These are phyloP conservation scores for Fusarium stilboides DNA, from an alignment of 2,329 filamentous ascomycete species.

Conservation along the genomic window DNA sequence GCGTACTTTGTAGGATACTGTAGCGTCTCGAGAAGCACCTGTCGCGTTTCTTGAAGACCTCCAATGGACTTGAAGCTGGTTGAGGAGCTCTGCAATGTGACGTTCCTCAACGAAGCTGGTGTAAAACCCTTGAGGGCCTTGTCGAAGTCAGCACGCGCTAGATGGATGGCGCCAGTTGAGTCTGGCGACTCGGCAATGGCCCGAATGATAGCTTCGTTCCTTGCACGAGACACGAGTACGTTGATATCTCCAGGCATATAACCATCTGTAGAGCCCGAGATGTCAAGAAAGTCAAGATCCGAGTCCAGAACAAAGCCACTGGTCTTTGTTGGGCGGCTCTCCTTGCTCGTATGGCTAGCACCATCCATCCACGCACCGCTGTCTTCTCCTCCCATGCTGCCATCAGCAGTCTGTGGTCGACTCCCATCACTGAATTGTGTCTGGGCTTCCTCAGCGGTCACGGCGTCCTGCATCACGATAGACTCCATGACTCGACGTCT, in stretches of 20 bases:
- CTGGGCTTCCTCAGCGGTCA: conserved; percentile 56
- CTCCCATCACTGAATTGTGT: conserved; percentile 62
- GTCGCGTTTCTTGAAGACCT: conserved; percentile 86
- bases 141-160: conserved; percentile 84
- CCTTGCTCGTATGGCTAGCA: conserved; percentile 69
- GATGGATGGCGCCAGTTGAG: conserved; percentile 67
- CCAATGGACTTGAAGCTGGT: conserved; percentile 95
- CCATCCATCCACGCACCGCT: conserved; percentile 83
- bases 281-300: conserved; percentile 89
- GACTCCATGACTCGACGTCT: conserved; percentile 87
- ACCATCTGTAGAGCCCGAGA: conserved; percentile 94
- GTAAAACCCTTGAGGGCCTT: conserved; percentile 92
- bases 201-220: conserved; percentile 93
- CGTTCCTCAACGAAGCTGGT: conserved; percentile 92
- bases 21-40: conserved; percentile 93
- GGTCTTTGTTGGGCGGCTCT: conserved; percentile 53
- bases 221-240: conserved; percentile 86
- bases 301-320: conserved; percentile 81
- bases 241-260: conserved; percentile 98
- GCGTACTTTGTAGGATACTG: conserved; percentile 99
- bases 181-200: conserved; percentile 73
- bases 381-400: conserved; percentile 68
- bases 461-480: conserved; percentile 73
- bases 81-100: conserved; percentile 92
- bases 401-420: conserved; percentile 71